Conservation (phyloP, 129 eudicot species). For the Centella asiatica region DNA sequence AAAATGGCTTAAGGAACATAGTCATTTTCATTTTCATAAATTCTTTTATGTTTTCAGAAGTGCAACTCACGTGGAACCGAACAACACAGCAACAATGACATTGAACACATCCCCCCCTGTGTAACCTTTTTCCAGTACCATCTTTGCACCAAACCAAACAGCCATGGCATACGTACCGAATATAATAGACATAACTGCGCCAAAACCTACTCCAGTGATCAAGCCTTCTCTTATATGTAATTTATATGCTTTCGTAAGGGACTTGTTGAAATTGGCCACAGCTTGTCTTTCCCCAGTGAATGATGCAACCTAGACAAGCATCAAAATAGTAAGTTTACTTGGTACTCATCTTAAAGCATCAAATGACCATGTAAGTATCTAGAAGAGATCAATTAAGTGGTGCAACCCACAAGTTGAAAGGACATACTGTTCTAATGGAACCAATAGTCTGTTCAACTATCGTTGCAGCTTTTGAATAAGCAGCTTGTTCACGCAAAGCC, state of each 20-base stretch:
- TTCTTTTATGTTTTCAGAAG: not conserved
- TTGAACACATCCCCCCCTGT: conserved; percentile 70
- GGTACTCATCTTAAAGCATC: not conserved
- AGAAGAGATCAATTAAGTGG: not conserved
- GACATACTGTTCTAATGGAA: conserved; percentile 11
- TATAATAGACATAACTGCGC: conserved; percentile 43
- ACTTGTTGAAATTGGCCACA: conserved; percentile 49
- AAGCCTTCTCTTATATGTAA: conserved; percentile 66
- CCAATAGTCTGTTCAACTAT: conserved; percentile 64
- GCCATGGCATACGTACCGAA: conserved; percentile 71
- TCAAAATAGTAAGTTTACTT: not conserved
- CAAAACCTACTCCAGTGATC: conserved; percentile 76
- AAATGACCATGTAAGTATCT: not conserved
- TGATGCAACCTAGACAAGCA: conserved; percentile 66
- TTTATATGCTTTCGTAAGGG: conserved; percentile 52
- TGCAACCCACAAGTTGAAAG: not conserved
- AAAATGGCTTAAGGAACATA: not conserved
- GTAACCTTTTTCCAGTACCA: conserved; percentile 59
- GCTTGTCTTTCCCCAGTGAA: conserved; percentile 89
- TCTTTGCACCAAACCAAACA: conserved; percentile 78
- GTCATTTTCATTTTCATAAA: not conserved
- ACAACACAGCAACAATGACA: conserved; percentile 63
- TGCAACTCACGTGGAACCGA: conserved; percentile 73
- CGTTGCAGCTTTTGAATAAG: conserved; percentile 72
- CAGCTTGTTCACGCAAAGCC: conserved; percentile 70